Base-by-base conservation (phyloP, 1,284 basidiomycete genomes). In the Filobasidium uniguttulatum region DNA sequence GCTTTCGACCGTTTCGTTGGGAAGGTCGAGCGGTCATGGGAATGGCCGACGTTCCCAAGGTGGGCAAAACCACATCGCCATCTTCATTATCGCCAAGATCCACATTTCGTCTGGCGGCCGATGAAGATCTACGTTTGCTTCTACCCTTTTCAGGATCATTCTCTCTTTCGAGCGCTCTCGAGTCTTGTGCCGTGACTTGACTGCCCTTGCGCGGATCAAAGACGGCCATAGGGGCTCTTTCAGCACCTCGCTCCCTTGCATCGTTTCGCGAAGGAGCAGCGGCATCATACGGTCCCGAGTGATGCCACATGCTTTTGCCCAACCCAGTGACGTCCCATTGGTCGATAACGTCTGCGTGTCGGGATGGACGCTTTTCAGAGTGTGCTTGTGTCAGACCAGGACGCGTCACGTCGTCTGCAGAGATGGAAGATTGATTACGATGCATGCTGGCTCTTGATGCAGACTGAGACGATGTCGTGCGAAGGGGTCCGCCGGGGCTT, bases 291-390 rank as follows among this genome's bases (percentile, higher is more conserved):
- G 68, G 68, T 19, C 68, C 68, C 25, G 66, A 58, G 50, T 48
- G 47, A 50, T 35, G 49, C 26, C 38, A 44, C 38, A 45, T 55
- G 29, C 44, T 49, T 35, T 53, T 60, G 5, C 68, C 68, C 15
- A 70, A 49, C 29, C 68, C 68, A 2, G 68, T 66, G 6, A 66
- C 67, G 57, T 70, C 68, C 68, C 67, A 70, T 6, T 60, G 60
- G 59, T 70, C 68, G 31, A 70, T 68, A 12, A 70, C 63, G 55
- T 70, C 68, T 15, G 63, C 66, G 51, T 70, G 67, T 48, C 62
- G 22, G 30, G 30, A 48, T 41, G 40, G 40, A 28, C 26, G 23
- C 15, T 43, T 43, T 26, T 43, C 25, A 3, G 17, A 23, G 25
- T 23, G 23, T n/a, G n/a, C n/a, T n/a, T n/a, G n/a, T n/a, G n/a